Conservation (phyloP, 129 eudicot genomes). For the Flaveria sonorensis region DNA sequence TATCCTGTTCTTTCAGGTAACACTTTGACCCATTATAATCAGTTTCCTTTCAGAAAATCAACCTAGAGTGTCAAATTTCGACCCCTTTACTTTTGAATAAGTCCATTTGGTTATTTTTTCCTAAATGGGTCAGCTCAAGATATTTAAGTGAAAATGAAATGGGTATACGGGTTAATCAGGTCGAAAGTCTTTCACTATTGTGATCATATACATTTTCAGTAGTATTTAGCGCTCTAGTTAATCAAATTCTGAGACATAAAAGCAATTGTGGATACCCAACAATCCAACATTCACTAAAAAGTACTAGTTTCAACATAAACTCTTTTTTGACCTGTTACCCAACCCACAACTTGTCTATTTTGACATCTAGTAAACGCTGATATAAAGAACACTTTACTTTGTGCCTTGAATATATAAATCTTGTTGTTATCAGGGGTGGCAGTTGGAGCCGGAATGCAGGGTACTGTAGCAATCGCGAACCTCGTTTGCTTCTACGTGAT, state of each 20-base stretch:
- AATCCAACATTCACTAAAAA: background rate
- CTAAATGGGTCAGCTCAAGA: background rate
- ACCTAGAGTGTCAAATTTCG: background rate
- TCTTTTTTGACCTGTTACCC: background rate
- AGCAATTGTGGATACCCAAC: background rate
- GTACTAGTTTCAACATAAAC: background rate
- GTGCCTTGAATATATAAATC: background rate
- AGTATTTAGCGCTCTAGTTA: background rate
- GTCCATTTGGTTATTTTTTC: background rate
- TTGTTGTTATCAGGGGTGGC: constrained; percentile 62
- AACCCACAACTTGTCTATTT: background rate
- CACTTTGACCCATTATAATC: background rate
- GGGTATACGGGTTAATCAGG: background rate
- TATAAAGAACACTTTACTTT: background rate
- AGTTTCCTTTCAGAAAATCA: background rate
- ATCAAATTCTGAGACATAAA: background rate
- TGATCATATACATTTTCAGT: background rate
- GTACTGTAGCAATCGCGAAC: constrained; percentile 65
- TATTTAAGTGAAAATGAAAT: background rate
- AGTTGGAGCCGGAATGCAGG: constrained; percentile 81
- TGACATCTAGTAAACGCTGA: background rate
- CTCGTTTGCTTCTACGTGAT: constrained; percentile 65
- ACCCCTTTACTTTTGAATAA: background rate
- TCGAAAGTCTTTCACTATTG: background rate
- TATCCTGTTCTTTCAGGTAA: constrained; percentile 85